phyloP scores from a whole-genome alignment of 352 stramenopile species.

The Aphanomyces astaci region DNA sequence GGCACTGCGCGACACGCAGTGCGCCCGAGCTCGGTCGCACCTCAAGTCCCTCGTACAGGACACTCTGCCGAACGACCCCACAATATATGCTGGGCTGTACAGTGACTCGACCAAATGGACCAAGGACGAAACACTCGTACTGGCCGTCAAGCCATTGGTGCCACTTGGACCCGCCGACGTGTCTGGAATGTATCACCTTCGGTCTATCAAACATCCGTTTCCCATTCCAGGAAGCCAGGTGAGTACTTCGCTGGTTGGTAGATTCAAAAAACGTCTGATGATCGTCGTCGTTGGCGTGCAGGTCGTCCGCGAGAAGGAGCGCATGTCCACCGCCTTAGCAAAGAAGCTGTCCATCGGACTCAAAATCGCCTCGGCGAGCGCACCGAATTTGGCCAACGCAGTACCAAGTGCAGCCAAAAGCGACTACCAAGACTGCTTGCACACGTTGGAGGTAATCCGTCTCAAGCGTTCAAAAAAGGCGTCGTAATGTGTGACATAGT shows the following conservation, averaged over 20 bases:
- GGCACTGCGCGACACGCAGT: neutral
- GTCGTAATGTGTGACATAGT: neutral
- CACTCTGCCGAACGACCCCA: conserved; percentile 5
- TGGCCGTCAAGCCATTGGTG: conserved; percentile 38
- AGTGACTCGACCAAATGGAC: conserved; percentile 11
- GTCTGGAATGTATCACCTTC: conserved; percentile 57
- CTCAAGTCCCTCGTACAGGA: neutral
- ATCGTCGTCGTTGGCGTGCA: too few species aligned
- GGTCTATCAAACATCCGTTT: conserved; percentile 59
- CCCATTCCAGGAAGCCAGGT: conserved; percentile 59
- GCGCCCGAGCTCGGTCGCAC: neutral
- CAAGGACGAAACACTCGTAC: conserved; percentile 22
- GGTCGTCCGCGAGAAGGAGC: conserved; percentile 58
- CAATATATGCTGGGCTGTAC: conserved; percentile 8
- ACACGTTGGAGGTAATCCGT: conserved; percentile 9
- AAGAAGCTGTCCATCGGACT: conserved; percentile 43
- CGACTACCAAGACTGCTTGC: conserved; percentile 20
- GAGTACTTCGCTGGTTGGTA: too few species aligned
- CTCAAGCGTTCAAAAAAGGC: neutral
- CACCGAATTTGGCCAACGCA: neutral
- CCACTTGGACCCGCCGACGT: conserved; percentile 41
- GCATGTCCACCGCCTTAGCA: conserved; percentile 39
- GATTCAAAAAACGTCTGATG: too few species aligned
- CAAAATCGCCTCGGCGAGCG: neutral
- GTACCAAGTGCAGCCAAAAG: neutral